Percentiles rank a stretch among this genome's conserved stretches.
phyloP scores from a whole-genome alignment of 2,329 filamentous ascomycete genomes.

The Aspergillus ochraceoroseus region DNA sequence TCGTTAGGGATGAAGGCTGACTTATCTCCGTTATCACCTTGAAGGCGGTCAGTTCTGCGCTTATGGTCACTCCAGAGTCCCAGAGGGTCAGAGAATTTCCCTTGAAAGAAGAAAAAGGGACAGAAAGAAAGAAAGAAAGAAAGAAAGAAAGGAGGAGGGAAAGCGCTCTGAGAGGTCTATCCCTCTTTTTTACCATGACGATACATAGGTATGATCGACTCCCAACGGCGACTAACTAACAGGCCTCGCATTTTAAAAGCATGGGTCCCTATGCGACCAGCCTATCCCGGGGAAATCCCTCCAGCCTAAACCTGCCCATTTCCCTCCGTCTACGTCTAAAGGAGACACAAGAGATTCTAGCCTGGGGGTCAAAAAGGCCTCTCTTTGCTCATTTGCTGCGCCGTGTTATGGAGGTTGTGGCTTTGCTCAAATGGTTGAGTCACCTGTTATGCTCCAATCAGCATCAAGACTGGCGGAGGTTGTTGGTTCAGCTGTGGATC shows the following conservation, averaged over 20 bases:
- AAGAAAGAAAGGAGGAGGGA: no score
- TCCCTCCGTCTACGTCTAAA: slow-evolving; percentile 2
- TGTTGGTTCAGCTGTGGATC: slow-evolving; percentile 3
- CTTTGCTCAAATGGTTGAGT: slow-evolving; percentile 11
- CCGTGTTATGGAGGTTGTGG: slow-evolving; percentile 11
- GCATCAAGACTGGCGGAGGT: background rate
- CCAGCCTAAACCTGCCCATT: no score
- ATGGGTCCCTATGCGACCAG: no score
- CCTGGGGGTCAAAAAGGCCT: slow-evolving; percentile 4
- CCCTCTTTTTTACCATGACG: no score
- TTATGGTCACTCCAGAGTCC: background rate
- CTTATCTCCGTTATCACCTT: slow-evolving; percentile 23
- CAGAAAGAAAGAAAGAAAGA: background rate
- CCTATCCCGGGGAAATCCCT: no score
- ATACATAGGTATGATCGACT: no score
- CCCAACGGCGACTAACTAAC: no score
- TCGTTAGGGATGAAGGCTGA: background rate
- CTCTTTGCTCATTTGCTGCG: slow-evolving; percentile 7
- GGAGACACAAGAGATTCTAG: slow-evolving; percentile 3
- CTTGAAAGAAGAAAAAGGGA: background rate
- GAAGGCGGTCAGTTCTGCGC: slow-evolving; percentile 11
- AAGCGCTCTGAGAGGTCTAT: no score
- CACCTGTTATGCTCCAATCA: slow-evolving; percentile 8
- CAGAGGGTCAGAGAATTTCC: no score
- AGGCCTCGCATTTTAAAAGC: no score